Percentiles rank a stretch among this genome's conserved stretches.
Evolutionary conservation across 208 protist genomes (phyloP).

Genomic region (Trypanosoma theileri): DNA sequence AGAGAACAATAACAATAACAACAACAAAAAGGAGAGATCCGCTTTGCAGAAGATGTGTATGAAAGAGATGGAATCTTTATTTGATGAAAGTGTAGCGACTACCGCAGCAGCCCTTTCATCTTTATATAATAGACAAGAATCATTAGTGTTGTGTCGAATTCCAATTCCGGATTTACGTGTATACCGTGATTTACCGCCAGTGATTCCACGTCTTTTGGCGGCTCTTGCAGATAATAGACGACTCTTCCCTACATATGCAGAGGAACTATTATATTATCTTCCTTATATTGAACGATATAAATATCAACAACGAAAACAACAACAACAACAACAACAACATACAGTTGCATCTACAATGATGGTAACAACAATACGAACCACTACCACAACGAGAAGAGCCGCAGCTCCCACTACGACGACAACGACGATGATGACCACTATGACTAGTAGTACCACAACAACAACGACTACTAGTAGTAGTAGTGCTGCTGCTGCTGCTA

Average conservation of each 20-base stretch:
- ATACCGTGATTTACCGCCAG: constrained; percentile 56
- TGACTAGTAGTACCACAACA: too few relatives aligned
- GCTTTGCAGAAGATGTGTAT: too few relatives aligned
- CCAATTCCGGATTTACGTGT: constrained; percentile 73
- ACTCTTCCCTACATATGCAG: constrained; percentile 57
- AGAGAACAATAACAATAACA: too few relatives aligned
- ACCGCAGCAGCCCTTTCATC: too few relatives aligned
- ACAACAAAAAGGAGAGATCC: too few relatives aligned
- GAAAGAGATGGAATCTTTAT: too few relatives aligned
- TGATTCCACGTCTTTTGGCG: constrained; percentile 55
- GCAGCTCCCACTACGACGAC: too few relatives aligned
- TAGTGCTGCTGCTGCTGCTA: too few relatives aligned
- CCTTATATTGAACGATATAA: constrained; percentile 11
- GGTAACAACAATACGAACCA: neutral
- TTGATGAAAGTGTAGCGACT: too few relatives aligned
- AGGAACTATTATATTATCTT: constrained; percentile 44
- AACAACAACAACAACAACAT: neutral
- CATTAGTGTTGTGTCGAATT: constrained; percentile 36
- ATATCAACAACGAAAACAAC: neutral
- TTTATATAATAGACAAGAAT: neutral
- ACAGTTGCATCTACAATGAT: neutral
- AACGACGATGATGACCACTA: neutral
- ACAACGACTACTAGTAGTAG: too few relatives aligned
- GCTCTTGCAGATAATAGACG: constrained; percentile 55
- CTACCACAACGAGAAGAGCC: too few relatives aligned